phyloP scores from a whole-genome alignment of 2,329 filamentous ascomycete genomes.

The Ampelomyces quisqualis region DNA sequence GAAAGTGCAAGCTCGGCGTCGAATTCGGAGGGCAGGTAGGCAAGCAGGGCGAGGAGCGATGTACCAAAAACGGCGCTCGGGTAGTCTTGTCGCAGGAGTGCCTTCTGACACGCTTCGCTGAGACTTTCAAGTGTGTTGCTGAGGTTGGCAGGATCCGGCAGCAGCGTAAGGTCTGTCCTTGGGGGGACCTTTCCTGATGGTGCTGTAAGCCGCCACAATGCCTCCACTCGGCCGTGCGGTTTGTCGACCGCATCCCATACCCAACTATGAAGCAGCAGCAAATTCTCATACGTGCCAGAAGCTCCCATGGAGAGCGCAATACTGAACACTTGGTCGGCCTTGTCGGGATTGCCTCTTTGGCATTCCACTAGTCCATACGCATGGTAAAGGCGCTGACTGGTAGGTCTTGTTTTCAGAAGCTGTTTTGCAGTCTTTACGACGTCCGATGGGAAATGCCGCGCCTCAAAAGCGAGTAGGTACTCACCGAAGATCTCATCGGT shows the following conservation, averaged over 20 bases:
- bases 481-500: constrained; percentile 58
- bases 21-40: constrained; percentile 59
- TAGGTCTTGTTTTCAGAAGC: constrained; percentile 67
- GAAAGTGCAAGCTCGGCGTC: constrained; percentile 43
- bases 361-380: constrained; percentile 74
- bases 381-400: constrained; percentile 71
- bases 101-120: constrained; percentile 51
- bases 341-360: constrained; percentile 56
- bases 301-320: constrained; percentile 64
- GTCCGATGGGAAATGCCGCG: constrained; percentile 52
- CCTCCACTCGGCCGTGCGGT: constrained; percentile 38
- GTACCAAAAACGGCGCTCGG: constrained; percentile 54
- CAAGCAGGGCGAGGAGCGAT: constrained; percentile 64
- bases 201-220: constrained; percentile 39
- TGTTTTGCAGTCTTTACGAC: constrained; percentile 71
- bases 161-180: not conserved
- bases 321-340: constrained; percentile 65
- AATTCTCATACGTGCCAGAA: constrained; percentile 46
- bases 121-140: constrained; percentile 16
- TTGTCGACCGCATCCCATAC: constrained; percentile 65
- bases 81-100: constrained; percentile 51
- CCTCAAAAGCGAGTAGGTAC: constrained; percentile 70
- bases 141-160: constrained; percentile 6
- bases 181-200: constrained; percentile 20
- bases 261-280: constrained; percentile 58